Evolutionary conservation across 305 asterid genomes (phyloP).

Genomic region (Solanum hybrid): DNA sequence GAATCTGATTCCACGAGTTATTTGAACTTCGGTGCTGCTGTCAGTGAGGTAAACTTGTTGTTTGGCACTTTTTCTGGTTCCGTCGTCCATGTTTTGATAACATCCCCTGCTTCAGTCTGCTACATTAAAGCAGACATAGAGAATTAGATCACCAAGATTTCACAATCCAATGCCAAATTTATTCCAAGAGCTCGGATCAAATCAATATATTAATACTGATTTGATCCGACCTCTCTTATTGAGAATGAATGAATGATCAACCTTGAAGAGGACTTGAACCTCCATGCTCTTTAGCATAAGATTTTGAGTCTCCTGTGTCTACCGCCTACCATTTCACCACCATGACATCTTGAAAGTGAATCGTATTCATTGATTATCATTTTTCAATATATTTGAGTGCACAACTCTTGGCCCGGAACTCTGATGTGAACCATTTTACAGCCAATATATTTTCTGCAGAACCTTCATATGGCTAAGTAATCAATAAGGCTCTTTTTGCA

Average conservation of each 20-base stretch:
- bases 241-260: not conserved
- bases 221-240: not conserved
- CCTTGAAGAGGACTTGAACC: not conserved
- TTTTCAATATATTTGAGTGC: not conserved
- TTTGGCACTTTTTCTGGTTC: not conserved
- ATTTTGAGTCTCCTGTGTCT: not conserved
- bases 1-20: conserved; percentile 26
- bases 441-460: not conserved
- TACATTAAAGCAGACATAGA: not conserved
- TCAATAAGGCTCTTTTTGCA: conserved; percentile 10
- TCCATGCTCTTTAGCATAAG: not conserved
- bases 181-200: not conserved
- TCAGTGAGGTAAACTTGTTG: conserved; percentile 45
- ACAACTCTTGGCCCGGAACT: conserved; percentile 35
- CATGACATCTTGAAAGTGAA: not conserved
- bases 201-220: not conserved
- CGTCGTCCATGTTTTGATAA: not conserved
- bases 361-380: not conserved
- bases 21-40: conserved; percentile 66
- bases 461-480: not conserved
- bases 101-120: not conserved
- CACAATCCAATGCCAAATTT: not conserved
- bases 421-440: conserved; percentile 33
- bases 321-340: not conserved
- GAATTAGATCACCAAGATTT: not conserved